Base-by-base conservation (phyloP, 177 flowering plant genomes). In the Viscum album region DNA sequence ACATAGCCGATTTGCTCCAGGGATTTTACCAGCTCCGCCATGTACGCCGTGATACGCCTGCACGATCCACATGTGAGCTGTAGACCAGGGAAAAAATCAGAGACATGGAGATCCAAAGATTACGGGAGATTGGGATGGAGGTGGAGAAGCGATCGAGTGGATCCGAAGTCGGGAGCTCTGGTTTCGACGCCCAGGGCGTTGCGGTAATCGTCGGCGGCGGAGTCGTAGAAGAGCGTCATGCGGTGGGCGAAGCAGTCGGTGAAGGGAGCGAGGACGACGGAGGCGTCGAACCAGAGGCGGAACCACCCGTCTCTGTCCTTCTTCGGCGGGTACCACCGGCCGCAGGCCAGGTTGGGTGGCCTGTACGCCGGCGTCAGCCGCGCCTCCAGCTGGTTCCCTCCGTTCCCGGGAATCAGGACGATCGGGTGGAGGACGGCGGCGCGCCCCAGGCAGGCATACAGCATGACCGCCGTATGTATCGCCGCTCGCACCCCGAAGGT, bases 331-430 rank as follows among this genome's bases (percentile, higher is more conserved):
- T 80, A 69, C 82, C 80, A 77, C 21, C 80, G 74, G 63, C 64
- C 76, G 83, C 97, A 92, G 30, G 82, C 3, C 26, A 79, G 67
- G 76, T 82, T 83, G 29, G 86, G 63, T 15, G 95, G 81, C 74
- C 81, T 83, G 84, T 88, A 93, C 33, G 67, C 74, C 3, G 61
- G 39, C 32, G 85, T 88, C 24, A 91, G 73, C 75, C 92, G 75
- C 0, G 84, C 97, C 69, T 94, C 98, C 17, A 94, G 78, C 73
- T 91, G 98, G 81, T 89, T 94, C 26, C 97, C 97, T 1, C 97
- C 98, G 36, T 33, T 83, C 0, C 97, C 97, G 0, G 98, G 98
- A 0, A 94, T 85, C 54, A 94, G 71, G 60, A 94, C 77, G 67
- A 94, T 31, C 19, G 98, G 98, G 74, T 91, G 82, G 30, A 86